Evolutionary conservation across 2,329 filamentous ascomycete species (phyloP).

Genomic region (Penicillium sp.): DNA sequence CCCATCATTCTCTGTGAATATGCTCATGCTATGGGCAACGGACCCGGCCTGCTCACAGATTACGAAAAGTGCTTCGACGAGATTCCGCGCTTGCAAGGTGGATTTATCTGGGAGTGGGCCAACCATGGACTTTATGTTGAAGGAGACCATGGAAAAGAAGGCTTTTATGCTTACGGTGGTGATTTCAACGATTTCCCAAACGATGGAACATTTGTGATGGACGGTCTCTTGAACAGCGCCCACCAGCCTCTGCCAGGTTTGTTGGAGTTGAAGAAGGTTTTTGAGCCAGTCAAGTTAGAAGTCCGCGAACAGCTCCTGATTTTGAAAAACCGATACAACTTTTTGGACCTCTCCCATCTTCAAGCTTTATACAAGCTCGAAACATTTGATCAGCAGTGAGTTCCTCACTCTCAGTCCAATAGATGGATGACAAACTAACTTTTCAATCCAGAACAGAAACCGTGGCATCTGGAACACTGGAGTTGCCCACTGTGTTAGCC

Average conservation of each 20-base stretch:
- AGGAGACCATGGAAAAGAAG: slow-evolving; percentile 23
- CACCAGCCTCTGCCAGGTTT: slow-evolving; percentile 59
- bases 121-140: slow-evolving; percentile 58
- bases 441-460: neutral
- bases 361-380: slow-evolving; percentile 20
- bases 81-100: slow-evolving; percentile 63
- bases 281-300: slow-evolving; percentile 50
- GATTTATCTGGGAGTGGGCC: slow-evolving; percentile 67
- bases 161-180: slow-evolving; percentile 59
- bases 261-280: slow-evolving; percentile 56
- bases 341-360: slow-evolving; percentile 46
- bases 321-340: slow-evolving; percentile 51
- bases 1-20: slow-evolving; percentile 51
- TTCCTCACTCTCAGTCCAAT: neutral
- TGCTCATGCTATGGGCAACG: slow-evolving; percentile 70
- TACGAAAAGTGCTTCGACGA: slow-evolving; percentile 64
- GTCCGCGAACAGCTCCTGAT: neutral
- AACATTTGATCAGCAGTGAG: slow-evolving; percentile 6
- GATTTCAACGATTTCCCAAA: slow-evolving; percentile 62
- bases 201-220: slow-evolving; percentile 62
- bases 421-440: neutral
- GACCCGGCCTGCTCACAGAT: slow-evolving; percentile 67
- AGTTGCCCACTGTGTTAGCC: neutral
- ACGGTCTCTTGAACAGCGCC: slow-evolving; percentile 52
- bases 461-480: slow-evolving; percentile 2